Percentiles rank a stretch among this genome's conserved stretches.
Evolutionary conservation across 371 early-diverging fungal genomes (phyloP).

Genomic region (Mucor velutinosus): DNA sequence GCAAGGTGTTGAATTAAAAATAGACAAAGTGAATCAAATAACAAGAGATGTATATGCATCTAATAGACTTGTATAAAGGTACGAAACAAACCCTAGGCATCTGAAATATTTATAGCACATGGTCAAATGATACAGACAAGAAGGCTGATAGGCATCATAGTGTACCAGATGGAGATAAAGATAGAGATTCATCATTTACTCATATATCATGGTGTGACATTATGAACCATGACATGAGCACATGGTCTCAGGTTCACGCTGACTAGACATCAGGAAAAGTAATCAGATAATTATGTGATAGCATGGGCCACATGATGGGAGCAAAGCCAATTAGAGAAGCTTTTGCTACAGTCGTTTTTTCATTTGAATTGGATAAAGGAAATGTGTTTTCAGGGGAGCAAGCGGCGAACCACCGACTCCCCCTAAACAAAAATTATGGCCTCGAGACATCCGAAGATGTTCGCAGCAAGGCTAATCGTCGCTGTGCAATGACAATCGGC

Average conservation of each 20-base stretch:
- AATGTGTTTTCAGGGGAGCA: constrained; percentile 25
- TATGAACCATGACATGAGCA: background rate
- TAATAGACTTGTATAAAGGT: background rate
- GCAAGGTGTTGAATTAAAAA: background rate
- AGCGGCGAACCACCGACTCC: constrained; percentile 44
- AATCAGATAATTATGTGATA: background rate
- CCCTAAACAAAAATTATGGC: constrained; percentile 52
- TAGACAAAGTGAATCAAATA: background rate
- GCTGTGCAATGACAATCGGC: constrained; percentile 51
- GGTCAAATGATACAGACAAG: background rate
- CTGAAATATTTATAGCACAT: background rate
- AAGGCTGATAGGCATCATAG: background rate
- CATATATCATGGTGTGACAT: background rate
- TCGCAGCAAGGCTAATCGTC: constrained; percentile 44
- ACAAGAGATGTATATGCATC: background rate
- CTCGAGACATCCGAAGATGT: constrained; percentile 53
- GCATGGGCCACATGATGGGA: background rate
- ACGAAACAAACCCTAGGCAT: background rate
- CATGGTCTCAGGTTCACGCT: background rate
- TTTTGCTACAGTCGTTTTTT: background rate
- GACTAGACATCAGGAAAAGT: background rate
- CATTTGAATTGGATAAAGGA: constrained; percentile 17
- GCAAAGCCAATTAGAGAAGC: background rate
- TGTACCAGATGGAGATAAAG: background rate
- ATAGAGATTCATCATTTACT: too few relatives aligned